A percentile compares a stretch with the other conserved stretches of the same genome.
phyloP scores from a whole-genome alignment of 139 green algal genomes.

The Microglena sp. region DNA sequence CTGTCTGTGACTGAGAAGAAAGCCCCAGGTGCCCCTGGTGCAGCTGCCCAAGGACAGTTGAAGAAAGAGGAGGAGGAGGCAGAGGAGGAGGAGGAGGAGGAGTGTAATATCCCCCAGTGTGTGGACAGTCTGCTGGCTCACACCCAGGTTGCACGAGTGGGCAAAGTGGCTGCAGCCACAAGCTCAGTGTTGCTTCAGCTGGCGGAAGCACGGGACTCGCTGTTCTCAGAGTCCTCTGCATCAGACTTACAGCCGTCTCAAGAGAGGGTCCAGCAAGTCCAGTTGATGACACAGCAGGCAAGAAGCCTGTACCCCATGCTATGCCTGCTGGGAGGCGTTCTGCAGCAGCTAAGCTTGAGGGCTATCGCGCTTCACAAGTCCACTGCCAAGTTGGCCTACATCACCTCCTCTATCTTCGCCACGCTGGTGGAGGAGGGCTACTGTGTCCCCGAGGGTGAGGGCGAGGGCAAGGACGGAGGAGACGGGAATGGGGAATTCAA shows the following conservation, averaged over 20 bases:
- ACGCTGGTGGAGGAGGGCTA: slow-evolving; percentile 81
- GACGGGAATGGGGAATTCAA: slow-evolving; percentile 42
- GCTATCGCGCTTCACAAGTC: slow-evolving; percentile 52
- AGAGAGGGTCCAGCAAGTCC: background rate
- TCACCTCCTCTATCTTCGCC: slow-evolving; percentile 63
- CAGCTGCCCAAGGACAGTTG: background rate
- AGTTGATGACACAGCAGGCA: slow-evolving; percentile 3
- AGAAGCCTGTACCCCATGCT: background rate
- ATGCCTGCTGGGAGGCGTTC: slow-evolving; percentile 15
- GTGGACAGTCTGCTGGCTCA: no score
- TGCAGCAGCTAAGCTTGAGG: slow-evolving; percentile 31
- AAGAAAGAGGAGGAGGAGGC: no score
- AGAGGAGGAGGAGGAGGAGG: no score
- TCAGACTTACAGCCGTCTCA: no score
- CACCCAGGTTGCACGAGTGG: no score
- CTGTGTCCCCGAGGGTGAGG: slow-evolving; percentile 59
- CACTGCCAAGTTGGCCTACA: slow-evolving; percentile 72
- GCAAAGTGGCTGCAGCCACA: slow-evolving; percentile 7
- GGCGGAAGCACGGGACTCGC: no score
- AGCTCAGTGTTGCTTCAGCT: background rate
- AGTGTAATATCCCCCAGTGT: no score
- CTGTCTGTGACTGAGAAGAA: no score
- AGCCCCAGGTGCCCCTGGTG: background rate
- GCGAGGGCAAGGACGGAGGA: slow-evolving; percentile 29
- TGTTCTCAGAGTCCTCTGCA: no score